Conservation (phyloP, 108 stramenopile species). For the Fragilaria radians region DNA sequence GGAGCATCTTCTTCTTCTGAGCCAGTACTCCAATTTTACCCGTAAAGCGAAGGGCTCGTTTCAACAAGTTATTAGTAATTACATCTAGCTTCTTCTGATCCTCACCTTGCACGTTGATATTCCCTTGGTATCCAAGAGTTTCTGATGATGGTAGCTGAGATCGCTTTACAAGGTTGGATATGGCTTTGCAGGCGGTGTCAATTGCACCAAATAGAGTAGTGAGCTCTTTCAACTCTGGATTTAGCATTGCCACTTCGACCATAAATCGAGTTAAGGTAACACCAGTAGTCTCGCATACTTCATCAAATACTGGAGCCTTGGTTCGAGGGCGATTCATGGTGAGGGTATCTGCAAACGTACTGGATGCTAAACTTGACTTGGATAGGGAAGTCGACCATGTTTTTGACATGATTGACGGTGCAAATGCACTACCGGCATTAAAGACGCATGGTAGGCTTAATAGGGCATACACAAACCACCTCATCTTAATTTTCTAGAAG, state of each 20-base stretch:
- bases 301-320: conserved; percentile 59
- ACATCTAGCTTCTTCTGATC: conserved; percentile 93
- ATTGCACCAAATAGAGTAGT: conserved; percentile 70
- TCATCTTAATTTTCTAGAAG: too few relatives aligned
- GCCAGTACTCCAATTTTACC: conserved; percentile 69
- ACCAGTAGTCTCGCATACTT: conserved; percentile 67
- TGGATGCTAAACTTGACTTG: too few relatives aligned
- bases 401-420: too few relatives aligned
- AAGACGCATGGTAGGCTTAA: too few relatives aligned
- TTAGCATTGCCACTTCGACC: conserved; percentile 60
- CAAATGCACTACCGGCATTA: too few relatives aligned
- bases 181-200: conserved; percentile 81
- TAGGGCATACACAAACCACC: too few relatives aligned
- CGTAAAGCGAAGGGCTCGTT: conserved; percentile 87
- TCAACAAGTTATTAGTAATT: conserved; percentile 92
- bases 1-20: conserved; percentile 78
- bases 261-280: conserved; percentile 64
- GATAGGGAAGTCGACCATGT: too few relatives aligned
- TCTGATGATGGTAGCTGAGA: conserved; percentile 57
- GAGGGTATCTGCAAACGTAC: too few relatives aligned
- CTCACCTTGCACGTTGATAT: conserved; percentile 80
- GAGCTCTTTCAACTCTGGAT: conserved; percentile 60
- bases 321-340: conserved; percentile 3
- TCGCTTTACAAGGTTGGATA: conserved; percentile 53
- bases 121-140: conserved; percentile 65